Percentiles rank a stretch among this genome's conserved stretches.
phyloP scores from a whole-genome alignment of 768 basidiomycete species.

The Leccinum rimulosum region DNA sequence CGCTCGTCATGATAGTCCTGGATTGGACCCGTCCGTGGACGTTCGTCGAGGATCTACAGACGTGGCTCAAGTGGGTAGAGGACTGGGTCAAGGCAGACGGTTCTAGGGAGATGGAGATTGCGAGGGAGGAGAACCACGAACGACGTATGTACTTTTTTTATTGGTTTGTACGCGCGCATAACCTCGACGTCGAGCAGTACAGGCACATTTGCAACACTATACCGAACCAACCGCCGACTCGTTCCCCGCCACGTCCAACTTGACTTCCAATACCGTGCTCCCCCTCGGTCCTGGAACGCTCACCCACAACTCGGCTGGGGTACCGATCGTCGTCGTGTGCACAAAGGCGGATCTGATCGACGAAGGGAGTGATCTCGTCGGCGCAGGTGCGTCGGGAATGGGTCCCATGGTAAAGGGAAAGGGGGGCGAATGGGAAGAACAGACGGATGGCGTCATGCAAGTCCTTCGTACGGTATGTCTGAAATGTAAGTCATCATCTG shows the following conservation, averaged over 20 bases:
- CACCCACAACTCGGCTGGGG: constrained; percentile 80
- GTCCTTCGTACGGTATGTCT: constrained; percentile 89
- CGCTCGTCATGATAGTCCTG: constrained; percentile 77
- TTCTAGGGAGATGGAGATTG: constrained; percentile 69
- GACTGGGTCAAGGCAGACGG: constrained; percentile 68
- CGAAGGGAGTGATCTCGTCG: constrained; percentile 67
- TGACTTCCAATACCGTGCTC: constrained; percentile 63
- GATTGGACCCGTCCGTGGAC: constrained; percentile 97
- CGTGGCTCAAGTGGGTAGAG: constrained; percentile 87
- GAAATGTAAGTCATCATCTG: constrained; percentile 64
- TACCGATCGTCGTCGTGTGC: constrained; percentile 87
- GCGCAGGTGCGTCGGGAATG: constrained; percentile 73
- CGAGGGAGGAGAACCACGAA: constrained; percentile 79
- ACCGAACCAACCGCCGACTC: constrained; percentile 73
- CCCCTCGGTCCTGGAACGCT: constrained; percentile 85
- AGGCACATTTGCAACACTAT: constrained; percentile 88
- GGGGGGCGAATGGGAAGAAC: constrained; percentile 92
- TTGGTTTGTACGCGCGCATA: background rate
- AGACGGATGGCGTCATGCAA: constrained; percentile 94
- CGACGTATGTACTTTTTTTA: constrained; percentile 53
- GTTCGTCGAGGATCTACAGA: constrained; percentile 80
- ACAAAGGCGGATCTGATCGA: constrained; percentile 94
- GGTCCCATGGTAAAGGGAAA: constrained; percentile 91
- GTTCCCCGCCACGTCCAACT: constrained; percentile 56
- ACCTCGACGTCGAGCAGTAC: constrained; percentile 49